Percentiles rank a stretch among this genome's conserved stretches.
phyloP scores from a whole-genome alignment of 2,329 filamentous ascomycete genomes.

The Knoxdaviesia proteae region DNA sequence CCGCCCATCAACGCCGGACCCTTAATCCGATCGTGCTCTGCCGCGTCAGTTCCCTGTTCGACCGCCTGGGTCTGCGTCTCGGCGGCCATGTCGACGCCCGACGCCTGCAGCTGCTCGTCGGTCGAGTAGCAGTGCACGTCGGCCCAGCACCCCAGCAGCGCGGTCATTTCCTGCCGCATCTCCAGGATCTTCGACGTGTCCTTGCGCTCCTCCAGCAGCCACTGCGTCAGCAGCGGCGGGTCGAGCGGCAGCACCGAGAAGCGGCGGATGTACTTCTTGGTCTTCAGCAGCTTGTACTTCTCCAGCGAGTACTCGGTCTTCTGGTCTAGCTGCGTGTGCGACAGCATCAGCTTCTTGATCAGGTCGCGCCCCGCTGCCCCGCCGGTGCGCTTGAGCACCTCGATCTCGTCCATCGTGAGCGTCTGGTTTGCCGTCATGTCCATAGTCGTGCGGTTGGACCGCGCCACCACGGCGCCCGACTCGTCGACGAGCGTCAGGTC shows the following conservation, averaged over 20 bases:
- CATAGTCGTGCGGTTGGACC: constrained; percentile 36
- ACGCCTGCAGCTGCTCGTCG: constrained; percentile 7
- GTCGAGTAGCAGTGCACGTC: constrained; percentile 57
- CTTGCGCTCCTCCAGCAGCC: constrained; percentile 51
- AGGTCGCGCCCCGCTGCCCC: constrained; percentile 69
- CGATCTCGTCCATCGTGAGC: constrained; percentile 54
- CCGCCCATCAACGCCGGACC: constrained; percentile 12
- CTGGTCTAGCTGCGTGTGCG: constrained; percentile 75
- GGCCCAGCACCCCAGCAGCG: constrained; percentile 67
- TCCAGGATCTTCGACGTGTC: constrained; percentile 70
- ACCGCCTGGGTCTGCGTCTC: constrained; percentile 6
- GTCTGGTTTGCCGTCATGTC: constrained; percentile 51
- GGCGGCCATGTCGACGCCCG: constrained; percentile 6
- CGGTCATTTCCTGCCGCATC: constrained; percentile 65
- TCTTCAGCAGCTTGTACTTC: constrained; percentile 90
- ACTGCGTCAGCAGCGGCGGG: constrained; percentile 53
- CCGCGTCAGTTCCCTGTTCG: constrained; percentile 4
- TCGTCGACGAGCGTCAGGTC: constrained; percentile 23
- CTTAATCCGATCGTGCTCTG: not conserved
- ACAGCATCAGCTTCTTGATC: constrained; percentile 79
- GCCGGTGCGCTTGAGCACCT: constrained; percentile 52
- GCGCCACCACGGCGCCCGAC: constrained; percentile 23
- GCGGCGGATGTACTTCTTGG: constrained; percentile 75
- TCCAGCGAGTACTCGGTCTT: constrained; percentile 87
- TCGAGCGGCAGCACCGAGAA: constrained; percentile 77